phyloP scores from a whole-genome alignment of 2,329 filamentous ascomycete genomes.

The Exophiala aquamarina region DNA sequence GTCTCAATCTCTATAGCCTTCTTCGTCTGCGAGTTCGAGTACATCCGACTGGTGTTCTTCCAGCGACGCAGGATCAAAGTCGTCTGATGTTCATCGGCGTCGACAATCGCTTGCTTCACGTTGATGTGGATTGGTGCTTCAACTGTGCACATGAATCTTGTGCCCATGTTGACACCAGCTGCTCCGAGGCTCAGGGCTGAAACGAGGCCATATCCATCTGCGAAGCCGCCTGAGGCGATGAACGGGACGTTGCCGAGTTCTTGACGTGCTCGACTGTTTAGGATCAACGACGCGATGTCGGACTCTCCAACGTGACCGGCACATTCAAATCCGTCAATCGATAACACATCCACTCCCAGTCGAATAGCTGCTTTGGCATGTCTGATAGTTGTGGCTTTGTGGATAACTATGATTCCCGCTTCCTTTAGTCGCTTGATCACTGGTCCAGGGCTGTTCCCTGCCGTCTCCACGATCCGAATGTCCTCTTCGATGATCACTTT shows the following conservation, averaged over 20 bases:
- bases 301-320: slow-evolving; percentile 64
- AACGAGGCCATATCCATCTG: slow-evolving; percentile 86
- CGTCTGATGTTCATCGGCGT: slow-evolving; percentile 39
- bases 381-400: slow-evolving; percentile 96
- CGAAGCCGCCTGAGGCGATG: slow-evolving; percentile 91
- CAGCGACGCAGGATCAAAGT: neutral
- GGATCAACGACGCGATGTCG: slow-evolving; percentile 55
- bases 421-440: slow-evolving; percentile 86
- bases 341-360: slow-evolving; percentile 92
- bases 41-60: slow-evolving; percentile 3
- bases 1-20: slow-evolving; percentile 1
- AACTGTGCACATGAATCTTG: slow-evolving; percentile 90
- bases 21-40: slow-evolving; percentile 1
- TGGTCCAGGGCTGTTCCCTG: slow-evolving; percentile 84
- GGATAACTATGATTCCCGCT: slow-evolving; percentile 73
- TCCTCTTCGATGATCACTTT: slow-evolving; percentile 91
- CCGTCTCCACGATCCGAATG: slow-evolving; percentile 86
- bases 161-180: slow-evolving; percentile 96
- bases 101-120: slow-evolving; percentile 88
- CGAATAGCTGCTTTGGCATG: slow-evolving; percentile 89
- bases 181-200: slow-evolving; percentile 86
- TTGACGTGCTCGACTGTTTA: slow-evolving; percentile 81
- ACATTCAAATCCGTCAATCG: slow-evolving; percentile 96
- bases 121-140: slow-evolving; percentile 92
- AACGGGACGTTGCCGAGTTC: slow-evolving; percentile 77